Conservation (phyloP, 2,329 filamentous ascomycete genomes). For the Penicillium italicum region DNA sequence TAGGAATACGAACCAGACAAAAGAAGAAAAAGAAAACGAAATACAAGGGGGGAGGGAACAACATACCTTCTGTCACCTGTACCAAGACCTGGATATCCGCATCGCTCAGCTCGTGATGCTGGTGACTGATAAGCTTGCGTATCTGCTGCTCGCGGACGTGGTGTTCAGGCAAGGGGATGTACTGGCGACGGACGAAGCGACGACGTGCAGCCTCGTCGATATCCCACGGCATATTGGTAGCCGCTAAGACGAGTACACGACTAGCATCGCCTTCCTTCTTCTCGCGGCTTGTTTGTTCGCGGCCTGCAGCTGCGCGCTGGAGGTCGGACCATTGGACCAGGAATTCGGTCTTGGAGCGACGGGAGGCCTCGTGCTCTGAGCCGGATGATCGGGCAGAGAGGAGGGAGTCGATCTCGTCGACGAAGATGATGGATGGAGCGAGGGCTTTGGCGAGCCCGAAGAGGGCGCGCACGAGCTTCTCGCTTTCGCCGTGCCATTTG, state of each 20-base stretch:
- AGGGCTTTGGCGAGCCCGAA: constrained; percentile 86
- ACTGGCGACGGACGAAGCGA: constrained; percentile 87
- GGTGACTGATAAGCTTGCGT: constrained; percentile 73
- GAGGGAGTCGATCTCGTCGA: constrained; percentile 95
- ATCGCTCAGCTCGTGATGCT: constrained; percentile 74
- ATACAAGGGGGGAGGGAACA: not conserved
- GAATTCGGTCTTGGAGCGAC: constrained; percentile 96
- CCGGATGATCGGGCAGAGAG: constrained; percentile 73
- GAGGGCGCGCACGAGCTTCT: constrained; percentile 89
- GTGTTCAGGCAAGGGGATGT: constrained; percentile 88
- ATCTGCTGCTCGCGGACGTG: constrained; percentile 77
- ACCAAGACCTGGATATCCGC: constrained; percentile 72
- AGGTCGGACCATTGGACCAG: constrained; percentile 96
- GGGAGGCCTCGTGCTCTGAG: constrained; percentile 86
- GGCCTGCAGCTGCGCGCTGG: constrained; percentile 83
- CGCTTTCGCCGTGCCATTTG: constrained; percentile 93
- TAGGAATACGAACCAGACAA: not conserved
- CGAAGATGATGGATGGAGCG: constrained; percentile 94
- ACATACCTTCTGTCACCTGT: constrained; percentile 72
- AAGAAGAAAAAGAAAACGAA: not conserved
- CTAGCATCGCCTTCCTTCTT: constrained; percentile 75
- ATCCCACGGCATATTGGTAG: constrained; percentile 94
- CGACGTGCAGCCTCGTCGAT: constrained; percentile 93
- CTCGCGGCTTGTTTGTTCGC: constrained; percentile 60
- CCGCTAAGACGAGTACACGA: constrained; percentile 85